Evolutionary conservation across 129 eudicot genomes (phyloP).

Genomic region (Artemisia argyi): DNA sequence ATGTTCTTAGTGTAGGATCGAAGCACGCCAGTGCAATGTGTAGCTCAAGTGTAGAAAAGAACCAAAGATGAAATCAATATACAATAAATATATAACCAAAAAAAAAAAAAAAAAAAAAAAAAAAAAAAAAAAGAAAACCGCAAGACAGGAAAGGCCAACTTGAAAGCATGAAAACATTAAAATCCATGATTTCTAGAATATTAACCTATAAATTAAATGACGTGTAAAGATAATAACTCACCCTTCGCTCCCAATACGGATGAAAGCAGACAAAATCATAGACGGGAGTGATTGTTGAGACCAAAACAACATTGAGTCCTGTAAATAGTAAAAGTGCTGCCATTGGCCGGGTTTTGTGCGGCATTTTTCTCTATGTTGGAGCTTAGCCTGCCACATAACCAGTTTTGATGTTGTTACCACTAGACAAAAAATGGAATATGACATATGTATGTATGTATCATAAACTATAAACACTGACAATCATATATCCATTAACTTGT

Average conservation of each 20-base stretch:
- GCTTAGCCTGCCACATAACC: slow-evolving; percentile 6
- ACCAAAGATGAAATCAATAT: too few species aligned
- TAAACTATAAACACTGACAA: background rate
- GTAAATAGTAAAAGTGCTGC: slow-evolving; percentile 81
- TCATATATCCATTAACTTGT: slow-evolving; percentile 2
- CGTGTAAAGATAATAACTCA: slow-evolving; percentile 30
- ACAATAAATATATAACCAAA: too few species aligned
- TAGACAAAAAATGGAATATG: background rate
- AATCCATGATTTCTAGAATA: too few species aligned
- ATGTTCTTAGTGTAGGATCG: too few species aligned
- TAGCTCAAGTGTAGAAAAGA: too few species aligned
- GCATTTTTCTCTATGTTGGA: slow-evolving; percentile 54
- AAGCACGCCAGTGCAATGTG: too few species aligned
- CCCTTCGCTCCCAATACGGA: slow-evolving; percentile 97
- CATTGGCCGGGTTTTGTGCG: slow-evolving; percentile 91
- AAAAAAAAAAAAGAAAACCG: too few species aligned
- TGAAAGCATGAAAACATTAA: too few species aligned
- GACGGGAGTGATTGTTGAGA: slow-evolving; percentile 79
- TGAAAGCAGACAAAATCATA: slow-evolving; percentile 90
- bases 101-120: too few species aligned
- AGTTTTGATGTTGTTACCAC: background rate
- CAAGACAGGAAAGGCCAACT: too few species aligned
- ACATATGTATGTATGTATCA: background rate
- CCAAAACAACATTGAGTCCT: slow-evolving; percentile 75
- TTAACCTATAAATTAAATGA: background rate